A percentile compares a stretch with the other conserved stretches of the same genome.
These are phyloP conservation scores for Candida krabiensis DNA, from an alignment of 805 yeast species.

Conservation along the genomic window DNA sequence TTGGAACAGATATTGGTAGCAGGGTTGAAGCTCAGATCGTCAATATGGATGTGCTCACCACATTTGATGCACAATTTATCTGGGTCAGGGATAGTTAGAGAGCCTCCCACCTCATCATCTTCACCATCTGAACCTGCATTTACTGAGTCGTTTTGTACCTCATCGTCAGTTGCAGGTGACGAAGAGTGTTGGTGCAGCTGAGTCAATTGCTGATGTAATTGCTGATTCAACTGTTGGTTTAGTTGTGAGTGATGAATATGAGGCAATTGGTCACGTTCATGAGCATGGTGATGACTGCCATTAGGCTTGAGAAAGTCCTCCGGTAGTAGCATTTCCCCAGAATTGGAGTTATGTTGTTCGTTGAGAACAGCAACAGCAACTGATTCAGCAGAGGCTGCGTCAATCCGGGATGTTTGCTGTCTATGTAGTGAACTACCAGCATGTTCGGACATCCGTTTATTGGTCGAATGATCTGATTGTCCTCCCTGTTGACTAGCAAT, in stretches of 20 bases:
- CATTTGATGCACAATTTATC: constrained; percentile 29
- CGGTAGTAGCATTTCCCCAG: constrained; percentile 14
- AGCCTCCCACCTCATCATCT: constrained; percentile 20
- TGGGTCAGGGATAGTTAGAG: constrained; percentile 27
- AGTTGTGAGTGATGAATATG: constrained; percentile 31
- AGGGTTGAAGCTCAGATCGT: constrained; percentile 28
- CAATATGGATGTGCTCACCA: constrained; percentile 27
- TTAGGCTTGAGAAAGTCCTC: constrained; percentile 12
- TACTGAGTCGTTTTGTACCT: constrained; percentile 3
- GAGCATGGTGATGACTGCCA: constrained; percentile 5
- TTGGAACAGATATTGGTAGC: constrained; percentile 29
- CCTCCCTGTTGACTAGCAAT: constrained; percentile 2
- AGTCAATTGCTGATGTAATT: constrained; percentile 20
- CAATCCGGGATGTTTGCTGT: background rate
- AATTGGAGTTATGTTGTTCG: constrained; percentile 13
- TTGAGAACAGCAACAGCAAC: constrained; percentile 21
- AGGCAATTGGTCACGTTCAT: constrained; percentile 12
- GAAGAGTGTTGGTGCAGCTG: constrained; percentile 11
- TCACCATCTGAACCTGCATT: constrained; percentile 5
- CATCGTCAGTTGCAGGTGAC: constrained; percentile 16
- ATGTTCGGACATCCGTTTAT: too few relatives aligned
- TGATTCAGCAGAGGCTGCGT: constrained; percentile 15
- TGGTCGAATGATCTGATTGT: background rate
- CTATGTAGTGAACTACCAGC: too few relatives aligned
- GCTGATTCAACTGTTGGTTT: constrained; percentile 32